phyloP scores from a whole-genome alignment of 2,329 filamentous ascomycete species.

The Sclerotinia glacialis region DNA sequence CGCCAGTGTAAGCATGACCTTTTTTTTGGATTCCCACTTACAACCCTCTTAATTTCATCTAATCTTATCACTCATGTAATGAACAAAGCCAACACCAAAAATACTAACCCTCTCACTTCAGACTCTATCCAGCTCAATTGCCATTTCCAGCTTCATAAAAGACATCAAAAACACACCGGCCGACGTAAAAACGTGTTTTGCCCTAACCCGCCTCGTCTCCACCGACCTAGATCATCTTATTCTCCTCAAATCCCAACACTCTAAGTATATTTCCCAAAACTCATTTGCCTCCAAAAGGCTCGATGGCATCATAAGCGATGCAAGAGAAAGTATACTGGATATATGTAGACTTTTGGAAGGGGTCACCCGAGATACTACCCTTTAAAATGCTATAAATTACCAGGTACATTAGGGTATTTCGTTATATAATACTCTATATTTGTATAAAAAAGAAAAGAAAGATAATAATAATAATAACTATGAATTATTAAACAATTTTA shows the following conservation, averaged over 20 bases:
- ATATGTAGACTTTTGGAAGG: conserved; percentile 2
- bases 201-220: neutral
- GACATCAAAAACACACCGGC: conserved; percentile 12
- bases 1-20: neutral
- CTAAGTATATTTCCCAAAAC: neutral
- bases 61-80: too few relatives aligned
- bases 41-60: neutral
- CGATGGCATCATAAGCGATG: neutral
- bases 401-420: too few relatives aligned
- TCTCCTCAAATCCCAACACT: neutral
- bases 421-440: too few relatives aligned
- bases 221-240: conserved; percentile 11
- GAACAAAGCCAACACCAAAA: neutral
- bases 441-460: too few relatives aligned
- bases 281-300: neutral
- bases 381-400: too few relatives aligned
- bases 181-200: conserved; percentile 17
- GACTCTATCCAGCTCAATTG: neutral
- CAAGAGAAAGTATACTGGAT: neutral
- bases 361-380: too few relatives aligned
- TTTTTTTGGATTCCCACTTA: neutral
- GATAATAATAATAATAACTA: too few relatives aligned
- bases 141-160: conserved; percentile 8
- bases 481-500: too few relatives aligned
- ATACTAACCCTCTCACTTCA: neutral